Evolutionary conservation across 129 eudicot species (phyloP).

Genomic region (Escallonia herrerae): DNA sequence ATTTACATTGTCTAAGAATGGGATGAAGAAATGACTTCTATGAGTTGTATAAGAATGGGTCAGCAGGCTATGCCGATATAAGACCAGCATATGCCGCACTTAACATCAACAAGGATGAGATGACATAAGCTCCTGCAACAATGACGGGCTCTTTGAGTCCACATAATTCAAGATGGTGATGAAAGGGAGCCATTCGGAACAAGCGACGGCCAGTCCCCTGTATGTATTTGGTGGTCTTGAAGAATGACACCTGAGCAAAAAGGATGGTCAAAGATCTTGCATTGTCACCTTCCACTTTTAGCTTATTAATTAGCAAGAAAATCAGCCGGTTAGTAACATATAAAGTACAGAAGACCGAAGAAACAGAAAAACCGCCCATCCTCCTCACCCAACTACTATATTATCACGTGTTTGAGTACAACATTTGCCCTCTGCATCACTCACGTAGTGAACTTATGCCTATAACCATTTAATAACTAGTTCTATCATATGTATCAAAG

Average conservation of each 20-base stretch:
- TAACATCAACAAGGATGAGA: constrained; percentile 48
- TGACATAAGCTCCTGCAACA: constrained; percentile 60
- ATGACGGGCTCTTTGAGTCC: constrained; percentile 77
- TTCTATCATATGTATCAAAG: no score
- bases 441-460: no score
- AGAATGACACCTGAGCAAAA: constrained; percentile 41
- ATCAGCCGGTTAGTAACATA: no score
- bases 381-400: no score
- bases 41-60: background rate
- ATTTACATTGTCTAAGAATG: background rate
- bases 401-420: no score
- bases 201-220: constrained; percentile 41
- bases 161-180: constrained; percentile 55
- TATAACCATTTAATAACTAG: no score
- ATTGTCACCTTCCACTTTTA: background rate
- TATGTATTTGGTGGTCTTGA: constrained; percentile 38
- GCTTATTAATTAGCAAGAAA: no score
- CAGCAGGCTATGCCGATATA: constrained; percentile 44
- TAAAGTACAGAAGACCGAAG: no score
- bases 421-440: no score
- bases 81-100: constrained; percentile 77
- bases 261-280: background rate
- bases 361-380: no score
- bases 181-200: constrained; percentile 54
- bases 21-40: background rate